These are phyloP conservation scores for Myxozyma udenii DNA, from an alignment of 805 yeast genomes.

Conservation along the genomic window DNA sequence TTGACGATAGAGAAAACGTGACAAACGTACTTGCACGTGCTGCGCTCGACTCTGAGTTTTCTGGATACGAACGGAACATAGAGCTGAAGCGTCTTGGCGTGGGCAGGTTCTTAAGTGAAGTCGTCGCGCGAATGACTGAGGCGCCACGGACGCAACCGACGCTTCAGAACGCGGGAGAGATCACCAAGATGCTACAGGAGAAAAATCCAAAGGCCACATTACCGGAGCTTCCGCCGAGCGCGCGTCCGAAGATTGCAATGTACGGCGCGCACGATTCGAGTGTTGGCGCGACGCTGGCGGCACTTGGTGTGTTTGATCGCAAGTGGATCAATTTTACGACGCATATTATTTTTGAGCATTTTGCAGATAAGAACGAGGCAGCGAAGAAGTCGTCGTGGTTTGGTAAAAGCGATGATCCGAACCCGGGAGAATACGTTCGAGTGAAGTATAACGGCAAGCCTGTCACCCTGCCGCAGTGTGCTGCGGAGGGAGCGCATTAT, in stretches of 20 bases:
- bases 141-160: background rate
- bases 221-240: slow-evolving; percentile 3
- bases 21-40: slow-evolving; percentile 17
- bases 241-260: slow-evolving; percentile 12
- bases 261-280: slow-evolving; percentile 31
- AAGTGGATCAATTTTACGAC: slow-evolving; percentile 30
- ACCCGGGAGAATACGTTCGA: slow-evolving; percentile 18
- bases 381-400: background rate
- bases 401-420: background rate
- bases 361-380: slow-evolving; percentile 1
- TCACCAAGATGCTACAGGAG: slow-evolving; percentile 8
- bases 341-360: slow-evolving; percentile 27
- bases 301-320: slow-evolving; percentile 28
- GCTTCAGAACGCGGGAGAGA: slow-evolving; percentile 11
- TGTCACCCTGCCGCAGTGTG: slow-evolving; percentile 24
- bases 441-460: slow-evolving; percentile 28
- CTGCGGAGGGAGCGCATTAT: slow-evolving; percentile 7
- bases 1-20: slow-evolving; percentile 11
- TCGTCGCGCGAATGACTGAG: slow-evolving; percentile 19
- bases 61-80: slow-evolving; percentile 10
- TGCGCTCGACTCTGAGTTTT: slow-evolving; percentile 21
- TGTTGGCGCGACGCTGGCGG: slow-evolving; percentile 27
- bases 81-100: slow-evolving; percentile 21
- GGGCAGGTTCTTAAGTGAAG: slow-evolving; percentile 28
- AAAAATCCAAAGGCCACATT: background rate